phyloP scores from a whole-genome alignment of 768 basidiomycete species.

The Lactarius psammicola region DNA sequence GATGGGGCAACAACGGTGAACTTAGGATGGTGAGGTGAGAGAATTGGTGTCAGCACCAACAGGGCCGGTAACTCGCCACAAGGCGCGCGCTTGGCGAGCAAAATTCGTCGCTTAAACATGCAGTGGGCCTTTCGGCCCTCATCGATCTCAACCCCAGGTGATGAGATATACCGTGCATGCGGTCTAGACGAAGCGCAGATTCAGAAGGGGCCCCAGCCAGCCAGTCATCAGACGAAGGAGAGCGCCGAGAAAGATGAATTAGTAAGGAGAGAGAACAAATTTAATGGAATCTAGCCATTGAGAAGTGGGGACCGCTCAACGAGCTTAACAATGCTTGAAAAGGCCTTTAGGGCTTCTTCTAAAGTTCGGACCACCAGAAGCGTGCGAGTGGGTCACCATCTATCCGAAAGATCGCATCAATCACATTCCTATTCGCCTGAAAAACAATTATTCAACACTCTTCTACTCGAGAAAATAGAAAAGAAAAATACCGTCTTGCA shows the following conservation, averaged over 20 bases:
- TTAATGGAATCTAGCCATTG: not conserved
- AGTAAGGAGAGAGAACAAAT: not conserved
- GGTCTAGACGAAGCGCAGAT: not conserved
- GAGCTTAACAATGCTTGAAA: not conserved
- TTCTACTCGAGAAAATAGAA: not conserved
- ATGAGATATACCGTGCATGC: not conserved
- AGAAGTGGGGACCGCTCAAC: not conserved
- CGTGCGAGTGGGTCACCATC: not conserved
- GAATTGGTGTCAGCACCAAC: not conserved
- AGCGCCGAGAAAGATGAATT: not conserved
- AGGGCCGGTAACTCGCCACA: not conserved
- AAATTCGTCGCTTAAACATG: not conserved
- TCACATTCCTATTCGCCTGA: too few relatives aligned
- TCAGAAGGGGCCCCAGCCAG: not conserved
- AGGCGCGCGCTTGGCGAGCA: not conserved
- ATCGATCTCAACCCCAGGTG: not conserved
- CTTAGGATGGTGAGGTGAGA: not conserved
- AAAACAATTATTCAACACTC: not conserved
- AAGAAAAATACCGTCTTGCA: not conserved
- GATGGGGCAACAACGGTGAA: not conserved
- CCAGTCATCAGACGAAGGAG: too few relatives aligned
- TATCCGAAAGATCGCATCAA: not conserved
- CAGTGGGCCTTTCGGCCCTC: not conserved
- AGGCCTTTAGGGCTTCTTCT: not conserved
- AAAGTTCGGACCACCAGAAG: not conserved